Conservation (phyloP, 352 stramenopile species). For the Globisporangium barbulae region DNA sequence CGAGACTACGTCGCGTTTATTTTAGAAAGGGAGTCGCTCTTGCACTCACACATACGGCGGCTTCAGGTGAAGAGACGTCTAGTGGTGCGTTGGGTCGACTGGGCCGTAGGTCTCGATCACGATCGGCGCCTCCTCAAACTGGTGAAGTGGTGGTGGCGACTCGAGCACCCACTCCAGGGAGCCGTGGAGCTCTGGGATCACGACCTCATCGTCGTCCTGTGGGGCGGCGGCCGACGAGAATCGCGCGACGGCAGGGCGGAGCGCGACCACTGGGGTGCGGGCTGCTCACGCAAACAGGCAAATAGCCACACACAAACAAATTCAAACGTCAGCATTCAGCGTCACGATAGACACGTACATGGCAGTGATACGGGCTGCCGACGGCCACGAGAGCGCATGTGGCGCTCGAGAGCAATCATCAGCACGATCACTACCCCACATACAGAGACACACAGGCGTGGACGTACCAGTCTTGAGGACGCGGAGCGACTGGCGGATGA, state of each 20-base stretch:
- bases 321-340: neutral
- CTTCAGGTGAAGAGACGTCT: conserved; percentile 19
- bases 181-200: conserved; percentile 79
- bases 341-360: neutral
- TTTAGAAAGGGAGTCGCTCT: conserved; percentile 13
- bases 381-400: neutral
- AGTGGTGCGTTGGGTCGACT: conserved; percentile 79
- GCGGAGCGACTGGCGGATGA: conserved; percentile 77
- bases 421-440: neutral
- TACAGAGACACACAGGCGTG: neutral
- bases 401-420: neutral
- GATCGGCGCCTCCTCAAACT: conserved; percentile 87
- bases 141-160: conserved; percentile 83
- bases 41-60: neutral
- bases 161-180: conserved; percentile 84
- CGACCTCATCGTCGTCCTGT: conserved; percentile 60
- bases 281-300: conserved; percentile 22
- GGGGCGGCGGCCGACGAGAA: conserved; percentile 58
- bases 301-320: conserved; percentile 1
- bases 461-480: conserved; percentile 76
- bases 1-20: neutral
- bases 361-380: conserved; percentile 2
- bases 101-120: conserved; percentile 87
- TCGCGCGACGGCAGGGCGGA: conserved; percentile 44
- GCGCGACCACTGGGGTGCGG: conserved; percentile 40